Conservation (phyloP, 2,329 filamentous ascomycete genomes). For the Talaromyces funiculosus region DNA sequence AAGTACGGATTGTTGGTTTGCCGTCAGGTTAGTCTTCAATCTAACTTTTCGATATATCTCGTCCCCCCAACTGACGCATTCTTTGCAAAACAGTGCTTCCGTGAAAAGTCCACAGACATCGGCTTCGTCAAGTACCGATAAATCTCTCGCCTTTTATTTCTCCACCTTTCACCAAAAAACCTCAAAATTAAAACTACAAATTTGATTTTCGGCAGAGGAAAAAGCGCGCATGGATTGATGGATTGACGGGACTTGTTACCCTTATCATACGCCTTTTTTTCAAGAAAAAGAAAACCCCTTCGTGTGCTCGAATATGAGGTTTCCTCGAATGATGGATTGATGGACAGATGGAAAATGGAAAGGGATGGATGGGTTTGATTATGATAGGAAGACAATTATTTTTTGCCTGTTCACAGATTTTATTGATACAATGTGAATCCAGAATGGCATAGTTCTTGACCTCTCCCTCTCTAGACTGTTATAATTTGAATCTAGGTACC, state of each 20-base stretch:
- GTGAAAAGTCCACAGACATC: constrained; percentile 63
- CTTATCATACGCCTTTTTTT: not conserved
- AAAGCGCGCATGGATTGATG: not conserved
- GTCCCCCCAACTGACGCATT: not conserved
- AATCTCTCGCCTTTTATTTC: not conserved
- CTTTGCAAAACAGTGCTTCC: constrained; percentile 50
- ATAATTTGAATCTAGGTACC: not conserved
- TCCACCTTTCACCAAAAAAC: not conserved
- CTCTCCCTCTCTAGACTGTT: not conserved
- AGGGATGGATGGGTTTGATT: not conserved
- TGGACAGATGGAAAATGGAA: not conserved
- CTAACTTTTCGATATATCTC: not conserved
- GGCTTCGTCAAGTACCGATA: constrained; percentile 56
- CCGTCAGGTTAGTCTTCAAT: constrained; percentile 14
- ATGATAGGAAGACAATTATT: not conserved
- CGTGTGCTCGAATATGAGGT: not conserved
- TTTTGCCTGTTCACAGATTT: not conserved
- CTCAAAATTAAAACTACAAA: not conserved
- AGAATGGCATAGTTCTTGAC: not conserved
- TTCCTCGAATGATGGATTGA: not conserved
- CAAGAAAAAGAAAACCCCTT: not conserved
- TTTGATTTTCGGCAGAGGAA: not conserved
- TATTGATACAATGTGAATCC: constrained; percentile 3
- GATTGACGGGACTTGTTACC: no score
- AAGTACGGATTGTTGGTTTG: constrained; percentile 87